phyloP scores from a whole-genome alignment of 2,329 filamentous ascomycete genomes.

The Sarocladium brachiariae region DNA sequence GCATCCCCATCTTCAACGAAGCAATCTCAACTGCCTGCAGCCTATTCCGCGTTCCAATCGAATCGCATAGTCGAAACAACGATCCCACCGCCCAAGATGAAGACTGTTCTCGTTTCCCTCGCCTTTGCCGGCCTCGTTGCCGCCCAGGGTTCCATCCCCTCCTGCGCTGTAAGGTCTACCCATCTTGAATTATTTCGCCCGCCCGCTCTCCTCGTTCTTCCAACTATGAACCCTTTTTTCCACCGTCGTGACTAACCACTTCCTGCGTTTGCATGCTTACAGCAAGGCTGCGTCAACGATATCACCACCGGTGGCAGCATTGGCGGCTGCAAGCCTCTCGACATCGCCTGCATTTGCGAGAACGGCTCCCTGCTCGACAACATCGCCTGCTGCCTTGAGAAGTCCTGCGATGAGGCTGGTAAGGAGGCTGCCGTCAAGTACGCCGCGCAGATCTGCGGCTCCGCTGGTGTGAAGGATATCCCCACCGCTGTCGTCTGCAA shows the following conservation, averaged over 20 bases:
- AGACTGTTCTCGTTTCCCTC: conserved; percentile 24
- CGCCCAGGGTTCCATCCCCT: conserved; percentile 28
- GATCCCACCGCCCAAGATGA: conserved; percentile 24
- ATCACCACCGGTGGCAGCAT: conserved; percentile 27
- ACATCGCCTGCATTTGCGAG: conserved; percentile 35
- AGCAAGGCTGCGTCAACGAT: conserved; percentile 23
- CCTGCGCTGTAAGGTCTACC: conserved; percentile 35
- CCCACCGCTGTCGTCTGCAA: conserved; percentile 32
- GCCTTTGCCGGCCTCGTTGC: conserved; percentile 25
- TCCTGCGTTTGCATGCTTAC: no score
- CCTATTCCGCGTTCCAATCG: no score
- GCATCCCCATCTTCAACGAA: no score
- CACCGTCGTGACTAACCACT: no score
- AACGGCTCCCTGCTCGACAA: conserved; percentile 31
- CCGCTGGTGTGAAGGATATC: conserved; percentile 24
- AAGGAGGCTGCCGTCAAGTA: conserved; percentile 28
- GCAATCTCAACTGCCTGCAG: no score
- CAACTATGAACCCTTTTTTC: no score
- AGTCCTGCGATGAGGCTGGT: conserved; percentile 25
- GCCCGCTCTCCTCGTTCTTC: no score
- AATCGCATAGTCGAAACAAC: background rate
- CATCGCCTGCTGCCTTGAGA: conserved; percentile 35
- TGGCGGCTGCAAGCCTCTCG: conserved; percentile 30
- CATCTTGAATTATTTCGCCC: no score
- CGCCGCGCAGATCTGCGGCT: conserved; percentile 32